Base-by-base conservation (phyloP, 2,329 filamentous ascomycete species). In the Berkeleyomyces basicola region DNA sequence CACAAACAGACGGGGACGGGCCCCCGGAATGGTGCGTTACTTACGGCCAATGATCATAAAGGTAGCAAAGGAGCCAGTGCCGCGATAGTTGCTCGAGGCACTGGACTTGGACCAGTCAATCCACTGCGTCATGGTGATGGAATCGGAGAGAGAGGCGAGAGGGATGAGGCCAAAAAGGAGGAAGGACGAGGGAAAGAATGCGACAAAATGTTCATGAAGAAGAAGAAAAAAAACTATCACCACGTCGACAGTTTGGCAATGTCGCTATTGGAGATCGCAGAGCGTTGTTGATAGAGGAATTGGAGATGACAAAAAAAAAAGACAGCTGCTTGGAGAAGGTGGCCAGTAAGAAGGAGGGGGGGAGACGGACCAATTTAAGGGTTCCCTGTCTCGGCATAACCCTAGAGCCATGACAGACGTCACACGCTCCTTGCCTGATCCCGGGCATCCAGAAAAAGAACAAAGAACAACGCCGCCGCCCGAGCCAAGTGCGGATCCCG, bases 21-120 rank as follows among this genome's bases (percentile, higher is more conserved):
- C 23, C 23, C 23, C 23, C 23, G 67, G 43, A 63, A 47, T 11
- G 4, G 31, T 46, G 44, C 16, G 46, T 9, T 60, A 83, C 89
- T 72, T 82, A 96, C 92, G 90, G 67, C 90, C 91, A 68, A 97
- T 86, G 72, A 99, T 96, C 75, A 99, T 86, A 72, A 96, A 96
- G 57, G 93, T 96, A 74, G 91, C 90, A 73, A 99, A 99, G 59
- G 90, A 90, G 70, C 78, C 77, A 58, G 82, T 79, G 63, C 82
- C 81, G 67, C 76, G 76, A 69, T 83, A 82, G 73, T 80, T 74
- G 69, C 75, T 76, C 65, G 80, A 82, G 72, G 74, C 76, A 65
- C 79, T 80, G 67, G 75, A 82, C 75, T 83, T 83, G 67, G 75
- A 75, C 74, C 76, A 79, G 69, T 82, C 79, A 67, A 82, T 74